A percentile compares a stretch with the other conserved stretches of the same genome.
Evolutionary conservation across 2,329 filamentous ascomycete species (phyloP).

Genomic region (Apiospora marii): DNA sequence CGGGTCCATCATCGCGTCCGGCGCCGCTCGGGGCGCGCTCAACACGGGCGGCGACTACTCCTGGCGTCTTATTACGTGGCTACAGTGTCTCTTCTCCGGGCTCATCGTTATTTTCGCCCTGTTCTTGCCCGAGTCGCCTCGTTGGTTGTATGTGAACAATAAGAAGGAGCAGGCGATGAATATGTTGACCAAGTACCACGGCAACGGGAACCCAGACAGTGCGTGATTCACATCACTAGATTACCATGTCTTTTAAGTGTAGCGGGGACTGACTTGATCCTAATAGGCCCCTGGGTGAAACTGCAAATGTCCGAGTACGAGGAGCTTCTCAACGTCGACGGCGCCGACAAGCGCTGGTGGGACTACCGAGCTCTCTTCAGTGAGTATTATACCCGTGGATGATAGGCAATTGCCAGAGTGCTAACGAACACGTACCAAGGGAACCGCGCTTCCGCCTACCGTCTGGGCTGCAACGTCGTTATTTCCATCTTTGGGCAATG

Average conservation of each 20-base stretch:
- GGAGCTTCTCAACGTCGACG: conserved; percentile 48
- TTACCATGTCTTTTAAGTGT: accelerated
- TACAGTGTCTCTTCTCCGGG: conserved; percentile 53
- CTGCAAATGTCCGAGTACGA: conserved; percentile 53
- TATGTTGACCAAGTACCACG: conserved; percentile 52
- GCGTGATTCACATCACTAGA: neutral
- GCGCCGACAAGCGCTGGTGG: conserved; percentile 54
- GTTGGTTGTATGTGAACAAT: conserved; percentile 51
- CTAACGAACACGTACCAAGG: neutral
- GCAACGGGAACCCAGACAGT: conserved; percentile 52
- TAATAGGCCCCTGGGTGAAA: conserved; percentile 48
- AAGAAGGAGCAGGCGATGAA: conserved; percentile 45
- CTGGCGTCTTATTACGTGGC: conserved; percentile 53
- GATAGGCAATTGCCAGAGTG: accelerated
- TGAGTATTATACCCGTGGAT: neutral
- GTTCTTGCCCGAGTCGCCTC: conserved; percentile 51
- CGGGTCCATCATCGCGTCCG: conserved; percentile 60
- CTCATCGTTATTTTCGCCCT: conserved; percentile 45
- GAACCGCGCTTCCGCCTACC: conserved; percentile 47
- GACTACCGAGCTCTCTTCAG: conserved; percentile 54
- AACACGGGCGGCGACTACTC: conserved; percentile 47
- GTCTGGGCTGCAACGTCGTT: conserved; percentile 49
- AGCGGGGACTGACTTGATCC: neutral
- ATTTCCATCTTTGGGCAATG: conserved; percentile 55
- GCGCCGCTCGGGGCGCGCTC: conserved; percentile 54